Evolutionary conservation across 1,284 basidiomycete genomes (phyloP).

Genomic region (Flammula alnicola): DNA sequence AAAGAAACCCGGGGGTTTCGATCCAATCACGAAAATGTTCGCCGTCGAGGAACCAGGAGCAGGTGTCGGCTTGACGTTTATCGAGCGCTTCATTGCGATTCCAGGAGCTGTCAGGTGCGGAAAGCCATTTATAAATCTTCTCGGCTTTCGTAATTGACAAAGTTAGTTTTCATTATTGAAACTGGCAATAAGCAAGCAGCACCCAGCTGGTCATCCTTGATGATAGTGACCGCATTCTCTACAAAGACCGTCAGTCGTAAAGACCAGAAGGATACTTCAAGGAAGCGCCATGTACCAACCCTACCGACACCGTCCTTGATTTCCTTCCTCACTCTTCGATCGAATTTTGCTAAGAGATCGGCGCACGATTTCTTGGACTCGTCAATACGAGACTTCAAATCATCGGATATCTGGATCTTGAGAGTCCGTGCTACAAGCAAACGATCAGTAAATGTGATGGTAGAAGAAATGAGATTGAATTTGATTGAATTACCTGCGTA

Average conservation of each 20-base stretch:
- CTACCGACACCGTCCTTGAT: neutral
- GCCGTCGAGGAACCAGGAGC: constrained; percentile 9
- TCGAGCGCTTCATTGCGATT: constrained; percentile 6
- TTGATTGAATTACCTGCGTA: too few species aligned
- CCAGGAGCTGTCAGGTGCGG: constrained; percentile 10
- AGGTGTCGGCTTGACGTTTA: constrained; percentile 9
- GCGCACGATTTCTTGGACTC: neutral
- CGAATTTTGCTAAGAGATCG: neutral
- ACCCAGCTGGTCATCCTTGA: constrained; percentile 1
- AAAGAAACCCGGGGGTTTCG: neutral
- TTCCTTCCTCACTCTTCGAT: neutral
- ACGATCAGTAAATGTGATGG: neutral
- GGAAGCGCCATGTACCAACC: too few species aligned
- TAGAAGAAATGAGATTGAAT: neutral
- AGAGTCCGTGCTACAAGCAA: neutral
- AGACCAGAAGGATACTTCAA: too few species aligned
- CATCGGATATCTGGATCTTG: neutral
- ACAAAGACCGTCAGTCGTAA: too few species aligned
- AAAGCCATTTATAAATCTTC: constrained; percentile 7
- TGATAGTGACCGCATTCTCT: neutral
- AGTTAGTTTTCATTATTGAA: neutral
- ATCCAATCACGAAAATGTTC: neutral
- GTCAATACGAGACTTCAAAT: neutral
- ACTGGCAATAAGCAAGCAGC: neutral
- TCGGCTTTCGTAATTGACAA: neutral